Conservation (phyloP, 768 basidiomycete species). For the Mycena leptocephala region DNA sequence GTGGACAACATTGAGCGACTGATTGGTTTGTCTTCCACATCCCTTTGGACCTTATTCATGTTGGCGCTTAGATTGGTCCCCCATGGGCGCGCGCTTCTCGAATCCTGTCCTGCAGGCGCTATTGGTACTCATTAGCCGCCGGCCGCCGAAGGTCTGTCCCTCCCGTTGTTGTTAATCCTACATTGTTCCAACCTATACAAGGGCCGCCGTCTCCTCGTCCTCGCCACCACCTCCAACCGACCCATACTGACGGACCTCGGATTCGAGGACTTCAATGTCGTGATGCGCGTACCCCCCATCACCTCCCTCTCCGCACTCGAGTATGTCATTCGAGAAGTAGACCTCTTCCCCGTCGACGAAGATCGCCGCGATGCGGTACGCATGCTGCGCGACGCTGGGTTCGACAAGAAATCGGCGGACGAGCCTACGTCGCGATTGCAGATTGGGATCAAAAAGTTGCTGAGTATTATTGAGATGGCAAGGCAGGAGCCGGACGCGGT, state of each 20-base stretch:
- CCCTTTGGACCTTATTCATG: neutral
- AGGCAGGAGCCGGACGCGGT: slow-evolving; percentile 93
- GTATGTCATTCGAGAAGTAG: slow-evolving; percentile 82
- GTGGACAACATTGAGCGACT: slow-evolving; percentile 96
- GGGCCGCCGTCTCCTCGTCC: slow-evolving; percentile 92
- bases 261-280: slow-evolving; percentile 92
- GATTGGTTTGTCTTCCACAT: slow-evolving; percentile 68
- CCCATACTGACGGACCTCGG: slow-evolving; percentile 91
- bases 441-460: slow-evolving; percentile 94
- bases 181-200: slow-evolving; percentile 43
- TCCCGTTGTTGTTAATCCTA: neutral
- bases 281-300: slow-evolving; percentile 89
- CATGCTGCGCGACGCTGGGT: slow-evolving; percentile 83
- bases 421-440: slow-evolving; percentile 68
- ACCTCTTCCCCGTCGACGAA: slow-evolving; percentile 75
- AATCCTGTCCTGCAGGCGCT: slow-evolving; percentile 94
- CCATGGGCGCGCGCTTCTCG: slow-evolving; percentile 97
- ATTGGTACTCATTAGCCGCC: slow-evolving; percentile 88
- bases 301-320: slow-evolving; percentile 81
- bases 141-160: slow-evolving; percentile 89
- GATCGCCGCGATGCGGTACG: slow-evolving; percentile 73
- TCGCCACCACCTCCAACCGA: slow-evolving; percentile 93
- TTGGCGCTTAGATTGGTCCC: slow-evolving; percentile 82
- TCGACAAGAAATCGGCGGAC: slow-evolving; percentile 67
- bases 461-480: slow-evolving; percentile 96